Conservation (phyloP, 768 basidiomycete genomes). For the Auricularia heimuer region DNA sequence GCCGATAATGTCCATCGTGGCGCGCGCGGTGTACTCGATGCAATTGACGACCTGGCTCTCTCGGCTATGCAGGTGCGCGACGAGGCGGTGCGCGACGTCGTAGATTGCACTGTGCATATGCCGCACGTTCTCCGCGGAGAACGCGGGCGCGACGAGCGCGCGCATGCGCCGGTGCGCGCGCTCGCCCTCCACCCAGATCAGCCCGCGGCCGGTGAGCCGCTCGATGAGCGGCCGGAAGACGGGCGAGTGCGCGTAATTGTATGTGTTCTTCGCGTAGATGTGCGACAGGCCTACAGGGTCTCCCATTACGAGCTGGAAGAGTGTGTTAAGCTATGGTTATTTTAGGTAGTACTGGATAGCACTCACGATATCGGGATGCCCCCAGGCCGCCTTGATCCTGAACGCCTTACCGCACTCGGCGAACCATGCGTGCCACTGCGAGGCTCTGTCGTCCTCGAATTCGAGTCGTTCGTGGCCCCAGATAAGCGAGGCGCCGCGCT, state of each 20-base stretch:
- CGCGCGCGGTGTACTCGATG: constrained; percentile 3
- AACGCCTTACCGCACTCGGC: constrained; percentile 24
- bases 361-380: constrained; percentile 29
- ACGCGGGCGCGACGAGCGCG: constrained; percentile 5
- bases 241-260: constrained; percentile 21
- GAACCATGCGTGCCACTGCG: constrained; percentile 27
- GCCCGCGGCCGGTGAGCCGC: background rate
- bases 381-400: constrained; percentile 29
- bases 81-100: constrained; percentile 2
- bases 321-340: background rate
- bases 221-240: constrained; percentile 2
- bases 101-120: constrained; percentile 5
- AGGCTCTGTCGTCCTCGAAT: constrained; percentile 24
- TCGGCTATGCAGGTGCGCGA: background rate
- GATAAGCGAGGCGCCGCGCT: constrained; percentile 3
- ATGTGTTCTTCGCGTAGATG: constrained; percentile 26
- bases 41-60: background rate
- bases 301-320: constrained; percentile 23
- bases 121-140: constrained; percentile 5
- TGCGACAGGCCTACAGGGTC: constrained; percentile 30
- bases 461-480: constrained; percentile 30
- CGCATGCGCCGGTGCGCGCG: constrained; percentile 5
- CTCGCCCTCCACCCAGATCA: constrained; percentile 8
- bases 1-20: constrained; percentile 6
- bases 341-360: background rate